Base-by-base conservation (phyloP, 1,284 basidiomycete species). In the Dichomitus squalens region DNA sequence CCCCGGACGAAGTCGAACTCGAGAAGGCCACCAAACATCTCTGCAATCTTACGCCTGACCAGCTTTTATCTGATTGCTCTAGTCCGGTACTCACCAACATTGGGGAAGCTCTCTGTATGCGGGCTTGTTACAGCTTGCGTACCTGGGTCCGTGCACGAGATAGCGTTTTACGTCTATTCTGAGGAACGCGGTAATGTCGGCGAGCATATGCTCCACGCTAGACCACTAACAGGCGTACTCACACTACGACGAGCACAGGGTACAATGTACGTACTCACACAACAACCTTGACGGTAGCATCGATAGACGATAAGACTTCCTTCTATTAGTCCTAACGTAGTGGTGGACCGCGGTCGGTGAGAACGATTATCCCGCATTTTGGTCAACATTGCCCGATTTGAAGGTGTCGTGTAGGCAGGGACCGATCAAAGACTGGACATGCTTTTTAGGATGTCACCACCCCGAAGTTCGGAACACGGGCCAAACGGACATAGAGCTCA, bases 151-250 rank as follows among this genome's bases (percentile, higher is more conserved):
- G 41, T 44, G 41, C 25, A 27, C 41, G 27, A 4, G 41, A 44
- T 29, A n/a, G 14, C 5, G 12, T n/a, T 6, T 8, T 33, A 33
- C 4, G 8, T 53, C 8, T 41, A 27, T 33, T 52, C 49, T 34
- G 36, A 39, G 20, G 27, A 35, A 25, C 49, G 49, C 36, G 54
- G 49, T 56, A 39, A 56, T 25, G 36, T 56, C 35, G 49, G 54
- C 11, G 6, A 31, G 18, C 27, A 14, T 25, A 2, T 27, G 27
- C 11, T 3, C 20, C 16, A n/a, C 35, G 35, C 35, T 12, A 36
- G 11, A n/a, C 11, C 35, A 12, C 16, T n/a, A n/a, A n/a, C n/a
- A n/a, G n/a, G n/a, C n/a, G n/a, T n/a, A n/a, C n/a, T 11, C 29
- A 11, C 29, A 31, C 29, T 6, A 31, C 11, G 5, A 31, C 6